These are phyloP conservation scores for Trichoderma endophyticum DNA, from an alignment of 2,329 filamentous ascomycete species.

Conservation along the genomic window DNA sequence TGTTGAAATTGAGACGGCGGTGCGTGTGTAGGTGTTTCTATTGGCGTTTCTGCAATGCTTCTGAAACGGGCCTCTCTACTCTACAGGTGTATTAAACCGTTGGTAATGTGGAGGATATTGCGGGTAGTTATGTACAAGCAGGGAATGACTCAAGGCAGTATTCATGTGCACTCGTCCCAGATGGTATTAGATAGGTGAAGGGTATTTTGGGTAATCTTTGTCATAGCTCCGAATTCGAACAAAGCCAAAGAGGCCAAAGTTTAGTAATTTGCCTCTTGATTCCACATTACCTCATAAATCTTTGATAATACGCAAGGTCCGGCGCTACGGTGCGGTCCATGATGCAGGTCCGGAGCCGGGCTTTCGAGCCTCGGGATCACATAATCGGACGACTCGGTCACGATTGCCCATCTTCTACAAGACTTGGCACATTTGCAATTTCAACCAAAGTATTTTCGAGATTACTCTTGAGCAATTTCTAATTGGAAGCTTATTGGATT, in stretches of 20 bases:
- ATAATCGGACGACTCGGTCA: not conserved
- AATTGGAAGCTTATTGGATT: not conserved
- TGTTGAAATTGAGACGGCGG: too few species aligned
- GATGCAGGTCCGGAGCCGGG: not conserved
- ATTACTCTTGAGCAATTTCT: not conserved
- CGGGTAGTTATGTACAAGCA: too few species aligned
- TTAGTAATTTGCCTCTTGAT: not conserved
- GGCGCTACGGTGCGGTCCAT: not conserved
- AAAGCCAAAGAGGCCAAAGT: not conserved
- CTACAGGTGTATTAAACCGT: too few species aligned
- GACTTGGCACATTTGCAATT: not conserved
- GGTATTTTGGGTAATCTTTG: not conserved
- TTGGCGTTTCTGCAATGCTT: too few species aligned
- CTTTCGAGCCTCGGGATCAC: not conserved
- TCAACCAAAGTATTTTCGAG: not conserved
- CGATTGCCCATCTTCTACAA: not conserved
- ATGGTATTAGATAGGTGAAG: not conserved
- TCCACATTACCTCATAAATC: not conserved
- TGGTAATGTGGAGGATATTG: too few species aligned
- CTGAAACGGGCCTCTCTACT: too few species aligned
- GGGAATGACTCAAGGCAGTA: too few species aligned
- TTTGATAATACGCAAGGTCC: not conserved
- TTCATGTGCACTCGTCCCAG: not conserved
- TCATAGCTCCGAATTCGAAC: not conserved
- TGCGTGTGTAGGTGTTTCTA: too few species aligned